Evolutionary conservation across 1,284 basidiomycete species (phyloP).

Genomic region (Pholiota adiposa): DNA sequence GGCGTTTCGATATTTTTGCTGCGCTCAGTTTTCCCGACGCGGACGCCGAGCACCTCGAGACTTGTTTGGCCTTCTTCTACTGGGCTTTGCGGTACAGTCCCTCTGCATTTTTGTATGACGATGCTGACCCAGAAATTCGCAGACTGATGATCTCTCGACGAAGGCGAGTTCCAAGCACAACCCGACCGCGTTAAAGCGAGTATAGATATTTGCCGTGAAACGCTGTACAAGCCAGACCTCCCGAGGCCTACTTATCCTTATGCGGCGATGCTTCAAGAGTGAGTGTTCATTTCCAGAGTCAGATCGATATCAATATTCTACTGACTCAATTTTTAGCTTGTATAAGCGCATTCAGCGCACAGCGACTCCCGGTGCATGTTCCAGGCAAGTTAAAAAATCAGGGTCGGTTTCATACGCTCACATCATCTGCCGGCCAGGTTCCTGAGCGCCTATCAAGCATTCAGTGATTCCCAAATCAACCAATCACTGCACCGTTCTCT

Average conservation of each 20-base stretch:
- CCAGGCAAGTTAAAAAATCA: neutral
- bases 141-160: constrained; percentile 17
- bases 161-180: constrained; percentile 12
- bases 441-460: constrained; percentile 6
- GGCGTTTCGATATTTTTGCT: constrained; percentile 14
- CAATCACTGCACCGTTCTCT: constrained; percentile 12
- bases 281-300: neutral
- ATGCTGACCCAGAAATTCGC: neutral
- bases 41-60: constrained; percentile 12
- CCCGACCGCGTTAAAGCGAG: constrained; percentile 10
- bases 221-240: neutral
- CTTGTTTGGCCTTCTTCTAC: constrained; percentile 15
- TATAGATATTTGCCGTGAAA: constrained; percentile 12
- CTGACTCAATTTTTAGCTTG: neutral
- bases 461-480: constrained; percentile 9
- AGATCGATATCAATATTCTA: neutral
- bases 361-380: constrained; percentile 7
- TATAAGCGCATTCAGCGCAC: constrained; percentile 7
- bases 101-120: constrained; percentile 1
- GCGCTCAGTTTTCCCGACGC: constrained; percentile 16
- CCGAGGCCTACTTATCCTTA: constrained; percentile 4
- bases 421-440: constrained; percentile 1
- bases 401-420: neutral
- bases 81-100: constrained; percentile 15
- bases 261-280: constrained; percentile 18